Base-by-base conservation (phyloP, 345 rosid species). In the Cardamine resedifolia region DNA sequence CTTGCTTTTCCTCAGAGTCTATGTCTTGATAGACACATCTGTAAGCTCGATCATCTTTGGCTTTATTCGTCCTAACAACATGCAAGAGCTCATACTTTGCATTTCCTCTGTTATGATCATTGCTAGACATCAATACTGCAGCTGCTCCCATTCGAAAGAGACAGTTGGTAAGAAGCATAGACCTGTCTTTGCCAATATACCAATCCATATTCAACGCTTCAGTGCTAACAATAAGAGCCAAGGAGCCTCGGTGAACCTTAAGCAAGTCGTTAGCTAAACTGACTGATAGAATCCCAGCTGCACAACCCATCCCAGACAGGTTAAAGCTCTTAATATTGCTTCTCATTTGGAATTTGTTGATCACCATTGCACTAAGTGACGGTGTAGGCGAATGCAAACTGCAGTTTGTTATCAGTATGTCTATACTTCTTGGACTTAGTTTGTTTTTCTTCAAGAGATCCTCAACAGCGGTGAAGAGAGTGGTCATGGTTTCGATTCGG, bases 121-220 rank as follows among this genome's bases (percentile, higher is more conserved):
- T 77, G 80, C 76, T 89, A 19, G 96, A 80, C 74, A 89, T 52
- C 15, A 87, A 73, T 7, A 87, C 31, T 1, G 89, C 89, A 1
- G 92, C 86, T 14, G 88, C 79, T 10, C 91, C 96, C 89, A 87
- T 83, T n/a, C 89, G 81, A 52, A 85, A 87, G 30, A 89, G 86
- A 53, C 88, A 89, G 72, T 83, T 87, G 2, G 81, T 76, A 15
- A 87, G 81, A 53, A 84, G 81, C 96, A 87, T 85, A n/a, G 88
- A 81, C 19, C 78, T 34, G 30, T 85, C 82, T 47, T 86, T 86
- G 26, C 88, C 90, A 1, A 66, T 78, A 67, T 86, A 82, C 80
- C 83, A 74, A 59, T 90, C 80, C 19, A 75, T 73, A 8, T 72
- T 78, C 18, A 87, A 73, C 14, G 82, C 75, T 76, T 86, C 88